A percentile compares a stretch with the other conserved stretches of the same genome.
Conservation (phyloP, 352 stramenopile species). For the Phytophthora palmivora region DNA sequence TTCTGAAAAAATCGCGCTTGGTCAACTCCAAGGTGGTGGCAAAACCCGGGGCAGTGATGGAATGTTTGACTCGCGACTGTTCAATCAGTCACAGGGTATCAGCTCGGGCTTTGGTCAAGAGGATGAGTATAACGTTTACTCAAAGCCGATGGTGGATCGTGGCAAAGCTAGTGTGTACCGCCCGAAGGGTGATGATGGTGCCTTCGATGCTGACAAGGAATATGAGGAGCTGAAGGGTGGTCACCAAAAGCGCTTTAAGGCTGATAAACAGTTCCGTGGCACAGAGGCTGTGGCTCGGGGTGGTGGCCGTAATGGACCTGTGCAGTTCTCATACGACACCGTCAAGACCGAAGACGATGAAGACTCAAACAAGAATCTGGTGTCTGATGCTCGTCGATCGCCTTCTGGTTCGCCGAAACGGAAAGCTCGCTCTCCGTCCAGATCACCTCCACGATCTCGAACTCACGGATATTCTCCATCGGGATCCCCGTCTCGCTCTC, state of each 20-base stretch:
- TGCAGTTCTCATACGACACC: constrained; percentile 88
- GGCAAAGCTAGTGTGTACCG: constrained; percentile 91
- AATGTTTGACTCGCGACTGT: constrained; percentile 97
- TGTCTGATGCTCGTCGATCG: constrained; percentile 22
- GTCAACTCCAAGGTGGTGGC: constrained; percentile 92
- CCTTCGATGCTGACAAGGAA: constrained; percentile 87
- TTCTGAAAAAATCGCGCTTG: constrained; percentile 99
- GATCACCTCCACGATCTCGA: constrained; percentile 13
- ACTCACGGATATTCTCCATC: constrained; percentile 15
- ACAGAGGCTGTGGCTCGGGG: constrained; percentile 66
- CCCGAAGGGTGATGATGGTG: constrained; percentile 89
- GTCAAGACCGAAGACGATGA: constrained; percentile 50
- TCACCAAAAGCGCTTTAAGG: constrained; percentile 87
- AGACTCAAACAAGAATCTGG: constrained; percentile 19
- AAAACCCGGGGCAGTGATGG: constrained; percentile 80
- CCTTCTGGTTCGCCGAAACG: constrained; percentile 10
- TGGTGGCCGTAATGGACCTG: constrained; percentile 66
- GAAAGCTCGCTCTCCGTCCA: constrained; percentile 21
- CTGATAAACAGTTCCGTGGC: constrained; percentile 90
- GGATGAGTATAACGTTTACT: constrained; percentile 99
- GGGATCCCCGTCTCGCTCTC: no score
- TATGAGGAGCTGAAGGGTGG: constrained; percentile 92
- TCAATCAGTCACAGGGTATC: constrained; percentile 98
- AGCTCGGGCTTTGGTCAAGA: constrained; percentile 96
- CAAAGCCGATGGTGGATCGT: constrained; percentile 95